Base-by-base conservation (phyloP, 2,329 filamentous ascomycete genomes). In the Aspergillus neotritici region DNA sequence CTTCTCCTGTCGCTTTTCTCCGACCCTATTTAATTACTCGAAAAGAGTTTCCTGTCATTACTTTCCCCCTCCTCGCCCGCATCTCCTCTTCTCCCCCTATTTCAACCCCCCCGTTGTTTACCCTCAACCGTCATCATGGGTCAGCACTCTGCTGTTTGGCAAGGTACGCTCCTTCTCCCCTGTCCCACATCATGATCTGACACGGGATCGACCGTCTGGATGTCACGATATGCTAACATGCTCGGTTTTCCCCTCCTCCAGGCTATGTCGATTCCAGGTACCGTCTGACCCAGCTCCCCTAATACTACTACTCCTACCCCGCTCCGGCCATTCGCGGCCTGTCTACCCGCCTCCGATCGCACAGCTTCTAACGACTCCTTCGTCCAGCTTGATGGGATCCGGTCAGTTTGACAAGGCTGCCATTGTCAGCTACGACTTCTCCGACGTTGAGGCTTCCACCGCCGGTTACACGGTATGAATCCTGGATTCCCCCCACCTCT, bases 391-490 rank as follows among this genome's bases (percentile, higher is more conserved):
- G 60, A 79, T 94, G 62, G 84, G 77, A 72, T 83, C 78, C 59
- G 83, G 83, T 62, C 83, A 90, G 66, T 71, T 94, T 63, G 84
- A 93, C 74, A 84, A 88, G 74, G 89, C 79, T 60, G 86, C 86
- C 64, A 89, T 95, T 67, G 82, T 93, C 75, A 89, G 85, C 69
- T 73, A 71, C 53, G 85, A 85, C 56, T 87, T 88, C 59, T 86
- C 86, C 70, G 88, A 83, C 65, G 77, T 80, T 58, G 94, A 88
- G 87, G 88, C 88, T 48, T 66, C 75, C 33, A 82, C 82, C 21
- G 15, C 78, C 41, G 79, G 76, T 55, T 94, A 95, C 74, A 72
- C 76, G 64, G 88, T 95, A 83, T 67, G 72, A 64, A 9, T 25
- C 21, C 21, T 25, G 21, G 21, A 25, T 8, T 6, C 2, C 21